Base-by-base conservation (phyloP, 306 rosid genomes). In the Inga laurina region DNA sequence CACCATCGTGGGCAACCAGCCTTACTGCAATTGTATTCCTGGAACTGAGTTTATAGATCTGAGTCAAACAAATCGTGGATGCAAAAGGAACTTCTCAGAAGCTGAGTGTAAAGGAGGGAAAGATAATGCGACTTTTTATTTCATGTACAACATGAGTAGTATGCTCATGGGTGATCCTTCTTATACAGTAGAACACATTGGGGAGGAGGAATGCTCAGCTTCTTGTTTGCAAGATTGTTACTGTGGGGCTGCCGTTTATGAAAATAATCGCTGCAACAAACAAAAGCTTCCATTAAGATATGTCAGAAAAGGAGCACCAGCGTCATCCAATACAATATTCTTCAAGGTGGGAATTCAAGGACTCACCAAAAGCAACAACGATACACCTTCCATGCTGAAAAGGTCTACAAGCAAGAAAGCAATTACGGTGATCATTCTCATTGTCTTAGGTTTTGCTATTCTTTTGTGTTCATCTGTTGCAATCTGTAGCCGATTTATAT, bases 211-310 rank as follows among this genome's bases (percentile, higher is more conserved):
- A 0, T 87, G 90, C 75, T 1, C 44, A 44, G 15, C 1, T 21
- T 34, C 85, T 62, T 87, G 90, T 64, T 79, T 84, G 54, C 56
- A 34, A 4, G 90, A 87, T 64, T 87, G 82, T 75, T 30, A 64
- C n/a, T 87, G 88, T 16, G 82, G 77, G 71, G 90, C 84, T 82
- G 86, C 77, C 8, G 5, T 62, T 0, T 84, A 74, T 70, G 21
- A 43, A 0, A 0, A 1, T 0, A 1, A 8, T 0, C 16, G 1
- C 0, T 87, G 90, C 84, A 70, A 2, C 49, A 87, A 70, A 73
- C 78, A 79, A 2, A 51, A 82, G 41, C 71, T 73, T 10, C 90
- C 90, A 70, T 82, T 87, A 45, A 84, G 76, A 41, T 84, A 87
- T 72, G 74, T 70, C 19, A 52, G 12, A 39, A 46, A 0, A 12